A percentile compares a stretch with the other conserved stretches of the same genome.
These are phyloP conservation scores for Capillidium rhysosporum DNA, from an alignment of 371 early-diverging fungal genomes.

Conservation along the genomic window DNA sequence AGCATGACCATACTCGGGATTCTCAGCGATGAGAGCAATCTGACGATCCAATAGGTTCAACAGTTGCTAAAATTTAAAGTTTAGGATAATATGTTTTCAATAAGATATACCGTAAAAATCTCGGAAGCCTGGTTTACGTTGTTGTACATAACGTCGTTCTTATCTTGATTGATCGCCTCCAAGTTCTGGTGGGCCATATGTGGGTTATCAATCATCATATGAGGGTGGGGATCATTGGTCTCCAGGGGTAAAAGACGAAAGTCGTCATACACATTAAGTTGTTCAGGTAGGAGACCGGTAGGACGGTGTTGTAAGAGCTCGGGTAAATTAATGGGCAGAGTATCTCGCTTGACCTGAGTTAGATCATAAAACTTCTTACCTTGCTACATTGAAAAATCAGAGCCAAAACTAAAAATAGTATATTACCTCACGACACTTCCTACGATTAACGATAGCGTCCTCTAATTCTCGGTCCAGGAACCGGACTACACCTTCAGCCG, in stretches of 20 bases:
- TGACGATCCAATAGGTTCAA: slow-evolving; percentile 61
- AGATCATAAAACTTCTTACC: slow-evolving; percentile 80
- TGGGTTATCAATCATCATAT: neutral
- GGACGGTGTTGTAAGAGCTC: slow-evolving; percentile 63
- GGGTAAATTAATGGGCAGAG: slow-evolving; percentile 62
- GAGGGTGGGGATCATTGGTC: neutral
- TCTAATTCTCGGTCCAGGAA: slow-evolving; percentile 68
- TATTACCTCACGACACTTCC: slow-evolving; percentile 55
- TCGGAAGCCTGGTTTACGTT: neutral
- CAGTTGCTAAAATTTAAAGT: slow-evolving; percentile 19
- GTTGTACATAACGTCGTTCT: neutral
- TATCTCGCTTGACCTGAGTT: slow-evolving; percentile 27
- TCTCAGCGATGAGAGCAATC: slow-evolving; percentile 26
- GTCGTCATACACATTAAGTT: slow-evolving; percentile 66
- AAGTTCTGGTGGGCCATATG: neutral
- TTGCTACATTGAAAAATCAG: slow-evolving; percentile 23
- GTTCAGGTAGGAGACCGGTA: slow-evolving; percentile 51
- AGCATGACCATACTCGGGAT: neutral
- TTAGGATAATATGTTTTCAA: no score
- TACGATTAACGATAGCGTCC: slow-evolving; percentile 40
- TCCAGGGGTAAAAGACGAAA: slow-evolving; percentile 14
- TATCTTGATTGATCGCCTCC: neutral
- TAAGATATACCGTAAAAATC: neutral
- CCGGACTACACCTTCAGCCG: slow-evolving; percentile 71
- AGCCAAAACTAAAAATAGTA: neutral